Conservation (phyloP, 805 yeast species). For the Zygotorulaspora danielsina region DNA sequence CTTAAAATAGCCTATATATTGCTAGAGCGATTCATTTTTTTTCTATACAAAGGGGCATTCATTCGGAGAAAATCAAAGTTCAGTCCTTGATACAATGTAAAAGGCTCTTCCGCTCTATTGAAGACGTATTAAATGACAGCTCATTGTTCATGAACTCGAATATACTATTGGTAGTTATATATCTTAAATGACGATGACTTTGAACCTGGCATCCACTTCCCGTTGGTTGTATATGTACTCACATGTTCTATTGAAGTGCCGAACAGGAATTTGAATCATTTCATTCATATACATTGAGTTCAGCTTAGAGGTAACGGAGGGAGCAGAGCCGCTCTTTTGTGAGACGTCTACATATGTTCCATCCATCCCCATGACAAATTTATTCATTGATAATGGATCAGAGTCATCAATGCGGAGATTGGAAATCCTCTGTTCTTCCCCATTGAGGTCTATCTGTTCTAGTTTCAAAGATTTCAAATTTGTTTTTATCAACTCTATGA, state of each 20-base stretch:
- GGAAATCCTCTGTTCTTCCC: conserved; percentile 11
- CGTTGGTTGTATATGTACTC: conserved; percentile 66
- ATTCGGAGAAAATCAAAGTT: no score
- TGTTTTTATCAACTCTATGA: conserved; percentile 74
- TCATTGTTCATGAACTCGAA: conserved; percentile 1
- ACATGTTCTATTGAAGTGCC: conserved; percentile 69
- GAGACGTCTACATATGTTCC: conserved; percentile 27
- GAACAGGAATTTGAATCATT: conserved; percentile 27
- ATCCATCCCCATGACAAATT: conserved; percentile 27
- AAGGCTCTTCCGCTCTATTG: no score
- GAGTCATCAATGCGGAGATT: conserved; percentile 19
- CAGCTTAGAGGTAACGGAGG: conserved; percentile 29
- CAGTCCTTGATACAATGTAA: no score
- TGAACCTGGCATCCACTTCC: conserved; percentile 64
- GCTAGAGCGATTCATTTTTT: no score
- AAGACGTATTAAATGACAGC: neutral
- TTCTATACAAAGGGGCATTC: no score
- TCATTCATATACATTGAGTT: conserved; percentile 30
- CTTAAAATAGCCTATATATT: no score
- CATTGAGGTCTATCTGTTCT: conserved; percentile 38
- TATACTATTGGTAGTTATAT: neutral
- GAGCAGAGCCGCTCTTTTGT: conserved; percentile 17
- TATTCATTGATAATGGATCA: conserved; percentile 15
- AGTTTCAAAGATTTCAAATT: conserved; percentile 41
- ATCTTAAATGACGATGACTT: conserved; percentile 40